Base-by-base conservation (phyloP, 495 filamentous ascomycete species). In the Podospora tetraspora region DNA sequence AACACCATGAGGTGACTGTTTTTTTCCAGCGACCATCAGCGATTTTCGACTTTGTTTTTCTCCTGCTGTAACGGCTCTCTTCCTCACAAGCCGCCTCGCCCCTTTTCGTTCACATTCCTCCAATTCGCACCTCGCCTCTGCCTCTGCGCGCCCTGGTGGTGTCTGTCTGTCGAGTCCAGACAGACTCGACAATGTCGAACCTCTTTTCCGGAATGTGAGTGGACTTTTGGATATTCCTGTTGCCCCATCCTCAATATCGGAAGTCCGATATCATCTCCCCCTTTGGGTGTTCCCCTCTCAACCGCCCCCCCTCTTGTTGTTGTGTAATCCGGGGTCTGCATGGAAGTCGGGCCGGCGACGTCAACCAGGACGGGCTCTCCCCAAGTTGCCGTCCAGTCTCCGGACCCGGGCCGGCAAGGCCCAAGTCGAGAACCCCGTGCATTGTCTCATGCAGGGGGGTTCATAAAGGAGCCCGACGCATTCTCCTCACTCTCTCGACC, bases 121-220 rank as follows among this genome's bases (percentile, higher is more conserved):
- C 32, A 21, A 37, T 27, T 21, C 25, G 11, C 57, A n/a, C 43
- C 5, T 52, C 43, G 7, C 16, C 43, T 52, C 34, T 43, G 13
- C 27, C 3, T 27, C 27, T 27, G 27, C 27, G 27, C 43, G 43
- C 19, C 43, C 43, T 52, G 16, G 43, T n/a, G 43, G 43, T 52
- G 43, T 52, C 16, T 52, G 11, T 37, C 32, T 37, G 32, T 37
- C 43, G 19, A 52, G 43, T 52, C 16, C 19, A n/a, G 13, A 7
- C 43, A 52, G 43, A 52, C 43, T 52, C 70, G 75, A 84, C 75
- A 66, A 92, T 92, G 90, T 88, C 89, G 69, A 90, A 87, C 77
- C 85, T 92, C 76, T 90, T 92, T 72, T 90, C 90, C 80, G 90
- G 90, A 79, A 90, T 92, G 90, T 92, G 85, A 85, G 89, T 90